These are phyloP conservation scores for Talaromyces verruculosus DNA, from an alignment of 2,329 filamentous ascomycete species.

Conservation along the genomic window DNA sequence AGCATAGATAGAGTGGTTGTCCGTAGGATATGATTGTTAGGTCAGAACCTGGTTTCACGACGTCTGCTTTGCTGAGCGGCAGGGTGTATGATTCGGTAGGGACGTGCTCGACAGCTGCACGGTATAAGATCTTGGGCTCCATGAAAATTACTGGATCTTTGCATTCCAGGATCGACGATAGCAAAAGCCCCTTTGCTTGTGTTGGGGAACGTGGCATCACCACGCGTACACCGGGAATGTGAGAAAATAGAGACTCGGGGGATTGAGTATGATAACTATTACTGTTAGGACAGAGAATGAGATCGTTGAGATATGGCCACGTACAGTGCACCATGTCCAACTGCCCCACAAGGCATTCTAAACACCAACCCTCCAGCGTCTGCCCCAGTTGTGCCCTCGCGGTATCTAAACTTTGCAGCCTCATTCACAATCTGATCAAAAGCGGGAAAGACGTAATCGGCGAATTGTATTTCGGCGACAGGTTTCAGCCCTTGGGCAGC, in stretches of 20 bases:
- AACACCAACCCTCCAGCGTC: constrained; percentile 78
- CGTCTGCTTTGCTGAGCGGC: constrained; percentile 79
- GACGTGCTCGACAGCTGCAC: constrained; percentile 88
- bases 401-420: constrained; percentile 82
- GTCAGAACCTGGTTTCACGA: constrained; percentile 76
- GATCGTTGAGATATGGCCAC: constrained; percentile 21
- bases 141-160: constrained; percentile 90
- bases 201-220: constrained; percentile 81
- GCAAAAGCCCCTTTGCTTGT: constrained; percentile 83
- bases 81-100: constrained; percentile 78
- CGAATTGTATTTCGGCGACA: constrained; percentile 92
- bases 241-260: constrained; percentile 83
- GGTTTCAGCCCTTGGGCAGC: constrained; percentile 91
- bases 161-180: constrained; percentile 69
- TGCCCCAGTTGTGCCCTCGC: constrained; percentile 64
- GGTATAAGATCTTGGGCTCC: constrained; percentile 91
- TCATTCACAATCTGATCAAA: constrained; percentile 96
- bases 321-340: constrained; percentile 80
- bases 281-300: constrained; percentile 1
- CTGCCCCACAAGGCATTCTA: constrained; percentile 84
- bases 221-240: constrained; percentile 80
- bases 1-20: constrained; percentile 82
- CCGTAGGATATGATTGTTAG: constrained; percentile 86
- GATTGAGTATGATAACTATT: constrained; percentile 76
- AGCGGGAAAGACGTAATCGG: constrained; percentile 88